Conservation (phyloP, 345 rosid genomes). For the Eucalyptus marginata region DNA sequence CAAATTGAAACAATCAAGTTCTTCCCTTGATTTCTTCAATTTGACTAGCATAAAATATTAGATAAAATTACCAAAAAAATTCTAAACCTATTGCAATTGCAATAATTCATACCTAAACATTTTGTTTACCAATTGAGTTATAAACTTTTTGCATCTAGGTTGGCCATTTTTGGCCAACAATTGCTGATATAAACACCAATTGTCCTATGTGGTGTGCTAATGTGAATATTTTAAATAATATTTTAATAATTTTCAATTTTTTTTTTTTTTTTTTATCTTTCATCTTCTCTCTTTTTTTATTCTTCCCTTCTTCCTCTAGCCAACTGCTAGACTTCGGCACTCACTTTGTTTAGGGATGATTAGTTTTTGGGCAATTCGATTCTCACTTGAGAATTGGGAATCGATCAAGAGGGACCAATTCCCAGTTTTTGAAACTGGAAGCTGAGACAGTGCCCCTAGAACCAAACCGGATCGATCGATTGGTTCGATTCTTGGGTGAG, state of each 20-base stretch:
- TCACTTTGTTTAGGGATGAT: neutral
- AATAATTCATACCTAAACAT: too few species aligned
- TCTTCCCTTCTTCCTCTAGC: neutral
- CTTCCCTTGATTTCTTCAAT: neutral
- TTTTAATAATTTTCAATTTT: too few species aligned
- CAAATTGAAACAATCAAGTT: neutral
- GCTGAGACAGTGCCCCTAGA: accelerated
- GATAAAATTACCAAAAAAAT: too few species aligned
- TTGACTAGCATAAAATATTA: neutral
- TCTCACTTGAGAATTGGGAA: too few species aligned
- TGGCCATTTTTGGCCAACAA: neutral
- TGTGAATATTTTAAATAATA: neutral
- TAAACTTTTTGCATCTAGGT: too few species aligned
- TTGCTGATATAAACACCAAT: accelerated
- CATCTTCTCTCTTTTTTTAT: too few species aligned
- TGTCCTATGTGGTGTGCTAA: accelerated
- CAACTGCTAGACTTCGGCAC: accelerated
- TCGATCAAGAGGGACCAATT: too few species aligned
- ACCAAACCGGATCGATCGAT: accelerated
- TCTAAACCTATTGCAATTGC: too few species aligned
- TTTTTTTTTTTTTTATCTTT: too few species aligned
- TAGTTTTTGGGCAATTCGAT: accelerated
- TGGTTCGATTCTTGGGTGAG: neutral
- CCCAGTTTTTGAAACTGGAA: neutral
- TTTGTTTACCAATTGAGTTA: neutral